Evolutionary conservation across 2,329 filamentous ascomycete genomes (phyloP).

Genomic region (Chaetomium sp.): DNA sequence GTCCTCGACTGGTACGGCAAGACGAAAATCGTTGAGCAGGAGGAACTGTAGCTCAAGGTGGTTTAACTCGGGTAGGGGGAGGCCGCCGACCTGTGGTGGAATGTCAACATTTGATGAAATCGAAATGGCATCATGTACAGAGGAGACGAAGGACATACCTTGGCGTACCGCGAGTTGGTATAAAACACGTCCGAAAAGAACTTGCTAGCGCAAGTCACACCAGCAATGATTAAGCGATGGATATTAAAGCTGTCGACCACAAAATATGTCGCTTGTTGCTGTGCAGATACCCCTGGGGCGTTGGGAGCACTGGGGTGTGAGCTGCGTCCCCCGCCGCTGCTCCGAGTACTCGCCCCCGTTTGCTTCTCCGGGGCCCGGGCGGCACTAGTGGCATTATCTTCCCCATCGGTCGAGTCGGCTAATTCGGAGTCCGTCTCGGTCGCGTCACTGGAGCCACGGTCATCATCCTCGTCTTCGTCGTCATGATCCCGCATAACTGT

Average conservation of each 20-base stretch:
- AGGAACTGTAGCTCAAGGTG: constrained; percentile 95
- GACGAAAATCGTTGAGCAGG: constrained; percentile 88
- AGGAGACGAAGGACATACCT: constrained; percentile 57
- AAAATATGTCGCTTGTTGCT: constrained; percentile 56
- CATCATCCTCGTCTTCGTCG: constrained; percentile 37
- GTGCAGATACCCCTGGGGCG: neutral
- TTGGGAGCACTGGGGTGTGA: neutral
- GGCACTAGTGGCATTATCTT: constrained; percentile 20
- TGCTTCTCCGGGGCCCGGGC: neutral
- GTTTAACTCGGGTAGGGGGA: constrained; percentile 87
- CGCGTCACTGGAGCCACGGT: constrained; percentile 29
- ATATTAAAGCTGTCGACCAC: constrained; percentile 99
- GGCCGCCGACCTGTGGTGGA: constrained; percentile 70
- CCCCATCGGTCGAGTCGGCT: constrained; percentile 17
- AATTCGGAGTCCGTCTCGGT: constrained; percentile 24
- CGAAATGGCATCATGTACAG: neutral
- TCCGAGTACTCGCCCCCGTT: neutral
- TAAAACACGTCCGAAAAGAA: constrained; percentile 99
- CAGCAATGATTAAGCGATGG: constrained; percentile 90
- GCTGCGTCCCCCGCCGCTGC: neutral
- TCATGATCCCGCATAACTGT: constrained; percentile 33
- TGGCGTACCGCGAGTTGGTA: constrained; percentile 97
- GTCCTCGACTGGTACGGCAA: constrained; percentile 89
- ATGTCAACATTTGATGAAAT: neutral
- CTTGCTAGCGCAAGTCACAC: constrained; percentile 96